These are phyloP conservation scores for Beauveria sp. DNA, from an alignment of 2,329 filamentous ascomycete genomes.

Conservation along the genomic window DNA sequence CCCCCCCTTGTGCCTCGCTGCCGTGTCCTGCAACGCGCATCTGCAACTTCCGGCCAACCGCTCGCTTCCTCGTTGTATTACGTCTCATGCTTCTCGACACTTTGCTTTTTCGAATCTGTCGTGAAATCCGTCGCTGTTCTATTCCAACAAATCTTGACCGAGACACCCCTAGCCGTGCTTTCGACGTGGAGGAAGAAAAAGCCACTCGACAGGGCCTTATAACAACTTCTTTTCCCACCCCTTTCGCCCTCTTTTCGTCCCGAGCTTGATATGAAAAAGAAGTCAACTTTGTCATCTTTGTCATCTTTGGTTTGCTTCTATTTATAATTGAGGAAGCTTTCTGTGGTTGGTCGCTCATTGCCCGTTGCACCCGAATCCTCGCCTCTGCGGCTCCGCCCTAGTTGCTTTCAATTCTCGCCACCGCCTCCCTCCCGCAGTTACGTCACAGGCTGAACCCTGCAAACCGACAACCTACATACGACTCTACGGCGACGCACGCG, in stretches of 20 bases:
- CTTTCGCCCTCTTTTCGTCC: background rate
- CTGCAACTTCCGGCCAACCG: background rate
- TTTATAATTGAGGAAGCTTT: background rate
- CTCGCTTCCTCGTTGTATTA: background rate
- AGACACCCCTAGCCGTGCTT: background rate
- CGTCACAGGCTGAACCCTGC: conserved; percentile 9
- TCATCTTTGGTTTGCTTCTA: background rate
- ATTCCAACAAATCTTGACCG: background rate
- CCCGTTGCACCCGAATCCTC: background rate
- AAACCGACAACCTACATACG: conserved; percentile 4
- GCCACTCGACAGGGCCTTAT: background rate
- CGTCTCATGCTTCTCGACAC: background rate
- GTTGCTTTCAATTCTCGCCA: background rate
- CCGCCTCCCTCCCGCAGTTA: conserved; percentile 5
- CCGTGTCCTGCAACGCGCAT: background rate
- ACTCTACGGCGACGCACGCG: background rate
- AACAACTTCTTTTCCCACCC: background rate
- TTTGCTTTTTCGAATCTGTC: background rate
- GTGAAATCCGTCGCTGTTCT: background rate
- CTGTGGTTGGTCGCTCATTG: background rate
- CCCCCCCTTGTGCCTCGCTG: background rate
- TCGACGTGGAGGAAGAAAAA: background rate
- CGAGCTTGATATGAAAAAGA: background rate
- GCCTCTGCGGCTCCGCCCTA: conserved; percentile 5
- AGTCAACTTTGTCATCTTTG: background rate